Percentiles rank a stretch among this genome's conserved stretches.
Conservation (phyloP, 139 green algal genomes). For the Picocystis salinarum region DNA sequence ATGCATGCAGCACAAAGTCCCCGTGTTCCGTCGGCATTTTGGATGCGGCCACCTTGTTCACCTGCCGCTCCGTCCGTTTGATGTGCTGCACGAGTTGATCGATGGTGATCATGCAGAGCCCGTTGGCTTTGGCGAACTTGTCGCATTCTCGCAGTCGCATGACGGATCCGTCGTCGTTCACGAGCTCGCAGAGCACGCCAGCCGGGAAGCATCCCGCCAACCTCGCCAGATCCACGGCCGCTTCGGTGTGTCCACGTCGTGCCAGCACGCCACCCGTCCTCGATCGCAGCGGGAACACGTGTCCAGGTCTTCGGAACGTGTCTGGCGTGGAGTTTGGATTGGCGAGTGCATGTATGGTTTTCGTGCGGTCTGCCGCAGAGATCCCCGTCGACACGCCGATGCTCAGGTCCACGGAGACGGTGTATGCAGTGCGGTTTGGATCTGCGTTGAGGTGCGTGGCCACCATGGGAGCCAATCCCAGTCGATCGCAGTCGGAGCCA, state of each 20-base stretch:
- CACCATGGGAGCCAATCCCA: constrained; percentile 90
- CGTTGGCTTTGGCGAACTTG: constrained; percentile 53
- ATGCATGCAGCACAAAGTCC: constrained; percentile 13
- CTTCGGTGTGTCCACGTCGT: constrained; percentile 82
- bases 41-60: constrained; percentile 19
- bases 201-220: constrained; percentile 68
- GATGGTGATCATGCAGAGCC: constrained; percentile 81
- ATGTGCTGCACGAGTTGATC: constrained; percentile 14
- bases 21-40: constrained; percentile 26
- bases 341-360: constrained; percentile 64
- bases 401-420: constrained; percentile 63
- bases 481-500: constrained; percentile 51
- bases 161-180: constrained; percentile 76
- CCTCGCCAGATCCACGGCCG: constrained; percentile 69
- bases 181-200: constrained; percentile 88
- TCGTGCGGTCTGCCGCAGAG: constrained; percentile 64
- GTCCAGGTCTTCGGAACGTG: constrained; percentile 75
- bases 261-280: constrained; percentile 39
- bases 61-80: constrained; percentile 7
- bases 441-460: constrained; percentile 55
- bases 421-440: constrained; percentile 86
- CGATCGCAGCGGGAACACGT: constrained; percentile 86
- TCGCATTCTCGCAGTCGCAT: constrained; percentile 54
- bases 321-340: constrained; percentile 21
- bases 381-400: constrained; percentile 61